Evolutionary conservation across 192 early-diverging fungal genomes (phyloP).

Genomic region (Piromyces sp.): DNA sequence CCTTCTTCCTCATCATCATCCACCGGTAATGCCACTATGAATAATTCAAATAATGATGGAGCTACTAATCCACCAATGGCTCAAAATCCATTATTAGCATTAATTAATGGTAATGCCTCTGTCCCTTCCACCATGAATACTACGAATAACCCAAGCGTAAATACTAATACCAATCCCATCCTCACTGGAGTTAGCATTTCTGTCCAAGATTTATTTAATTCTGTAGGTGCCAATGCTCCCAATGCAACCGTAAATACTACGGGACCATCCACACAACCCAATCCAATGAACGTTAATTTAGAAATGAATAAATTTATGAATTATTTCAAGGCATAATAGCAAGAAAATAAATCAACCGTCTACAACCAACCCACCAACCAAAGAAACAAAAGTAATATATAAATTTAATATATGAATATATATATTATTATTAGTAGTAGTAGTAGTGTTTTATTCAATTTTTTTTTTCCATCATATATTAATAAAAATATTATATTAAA

Average conservation of each 20-base stretch:
- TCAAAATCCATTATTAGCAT: neutral
- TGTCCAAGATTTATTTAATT: neutral
- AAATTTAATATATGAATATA: too few relatives aligned
- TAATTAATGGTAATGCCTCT: neutral
- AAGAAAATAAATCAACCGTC: too few relatives aligned
- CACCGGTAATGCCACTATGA: neutral
- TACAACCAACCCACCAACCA: too few relatives aligned
- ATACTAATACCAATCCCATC: neutral
- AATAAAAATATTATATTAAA: too few relatives aligned
- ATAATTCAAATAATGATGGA: neutral
- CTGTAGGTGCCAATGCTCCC: neutral
- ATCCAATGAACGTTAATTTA: neutral
- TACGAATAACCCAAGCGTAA: neutral
- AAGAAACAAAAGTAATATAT: too few relatives aligned
- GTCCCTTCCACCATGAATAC: neutral
- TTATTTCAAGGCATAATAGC: neutral
- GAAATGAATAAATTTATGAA: neutral
- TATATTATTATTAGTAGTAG: too few relatives aligned
- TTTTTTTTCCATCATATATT: too few relatives aligned
- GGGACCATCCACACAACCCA: neutral
- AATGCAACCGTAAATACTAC: neutral
- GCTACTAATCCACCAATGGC: neutral
- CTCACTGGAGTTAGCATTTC: neutral
- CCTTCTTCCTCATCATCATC: too few relatives aligned
- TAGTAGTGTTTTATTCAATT: too few relatives aligned